A percentile compares a stretch with the other conserved stretches of the same genome.
Evolutionary conservation across 805 yeast species (phyloP).

Genomic region (Lachancea lanzarotensis): DNA sequence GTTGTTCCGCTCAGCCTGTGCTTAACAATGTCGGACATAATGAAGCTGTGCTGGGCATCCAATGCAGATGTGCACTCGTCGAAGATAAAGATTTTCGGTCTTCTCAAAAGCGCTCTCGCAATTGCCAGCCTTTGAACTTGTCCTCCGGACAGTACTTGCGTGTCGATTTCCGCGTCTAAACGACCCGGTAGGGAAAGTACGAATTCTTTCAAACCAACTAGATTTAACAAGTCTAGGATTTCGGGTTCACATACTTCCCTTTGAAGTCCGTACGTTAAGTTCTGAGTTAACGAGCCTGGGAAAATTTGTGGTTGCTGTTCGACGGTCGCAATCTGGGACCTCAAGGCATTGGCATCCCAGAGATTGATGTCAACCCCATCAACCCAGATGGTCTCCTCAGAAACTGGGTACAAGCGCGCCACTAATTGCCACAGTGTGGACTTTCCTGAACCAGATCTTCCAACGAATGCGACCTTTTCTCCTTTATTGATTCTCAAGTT

Average conservation of each 20-base stretch:
- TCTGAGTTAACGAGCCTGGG: conserved; percentile 66
- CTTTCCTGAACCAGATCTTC: conserved; percentile 89
- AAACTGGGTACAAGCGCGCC: conserved; percentile 43
- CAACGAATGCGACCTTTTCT: conserved; percentile 62
- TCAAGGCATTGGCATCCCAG: conserved; percentile 42
- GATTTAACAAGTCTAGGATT: conserved; percentile 36
- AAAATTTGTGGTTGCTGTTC: conserved; percentile 69
- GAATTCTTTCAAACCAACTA: conserved; percentile 49
- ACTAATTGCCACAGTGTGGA: conserved; percentile 63
- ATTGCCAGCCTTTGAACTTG: conserved; percentile 82
- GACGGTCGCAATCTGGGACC: conserved; percentile 58
- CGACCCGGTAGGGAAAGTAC: conserved; percentile 50
- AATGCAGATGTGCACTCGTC: conserved; percentile 91
- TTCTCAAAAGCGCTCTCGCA: conserved; percentile 69
- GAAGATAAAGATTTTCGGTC: conserved; percentile 56
- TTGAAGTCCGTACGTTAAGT: conserved; percentile 54
- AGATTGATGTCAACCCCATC: conserved; percentile 43
- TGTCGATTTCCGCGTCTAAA: conserved; percentile 52
- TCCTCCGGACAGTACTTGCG: conserved; percentile 69
- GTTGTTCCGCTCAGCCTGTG: conserved; percentile 37
- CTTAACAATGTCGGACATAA: conserved; percentile 45
- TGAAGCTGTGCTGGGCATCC: conserved; percentile 54
- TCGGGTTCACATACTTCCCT: conserved; percentile 30
- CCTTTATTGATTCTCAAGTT: conserved; percentile 39
- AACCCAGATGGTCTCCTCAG: conserved; percentile 37